Evolutionary conservation across 495 filamentous ascomycete genomes (phyloP), one percentile per base, ranked within the genome.

Genomic region (Halenospora varia): DNA sequence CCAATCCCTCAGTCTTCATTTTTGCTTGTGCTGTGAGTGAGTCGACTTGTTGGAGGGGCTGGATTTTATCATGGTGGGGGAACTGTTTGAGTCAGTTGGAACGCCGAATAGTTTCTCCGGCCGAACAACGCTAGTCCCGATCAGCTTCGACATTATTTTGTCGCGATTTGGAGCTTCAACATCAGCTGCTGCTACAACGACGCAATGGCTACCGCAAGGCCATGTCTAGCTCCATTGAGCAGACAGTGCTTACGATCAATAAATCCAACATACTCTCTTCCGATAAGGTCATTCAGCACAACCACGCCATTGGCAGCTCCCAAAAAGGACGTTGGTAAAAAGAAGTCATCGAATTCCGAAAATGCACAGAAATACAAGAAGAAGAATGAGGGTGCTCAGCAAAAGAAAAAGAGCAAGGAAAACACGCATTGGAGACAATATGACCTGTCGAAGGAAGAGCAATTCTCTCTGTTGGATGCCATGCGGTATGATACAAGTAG

Each of bases 381-480:
- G 70, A 68, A 77, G 61, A 77, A 81, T 64, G 71, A 73, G 50
- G 71, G 68, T 8, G 72, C 75, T n/a, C 77, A 75, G 63, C 68
- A 69, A 48, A 79, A 82, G 71, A 83, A 87, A 71, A 81, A 81
- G 66, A 87, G 84, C 72, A 90, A 88, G 70, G 72, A 74, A 53
- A 78, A 78, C 53, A 80, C 70, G 58, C 82, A 77, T 58, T 96
- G 82, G 69, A 77, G 69, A 22, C 76, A 86, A 53, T 77, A 79
- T 64, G 75, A 86, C 69, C 29, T 91, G 64, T 74, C 78, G 66
- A 62, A 80, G 61, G 73, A 84, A 61, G 74, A 89, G 35, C 84
- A 89, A 61, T 94, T 83, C 68, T 79, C 89, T 3, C 79, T 98
- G 10, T 88, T 88, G 62, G 94, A 98, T 76, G 94, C 94, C 6